Evolutionary conservation across 345 rosid species (phyloP), one percentile per base, ranked within the genome.

Genomic region (Euclidium syriacum): DNA sequence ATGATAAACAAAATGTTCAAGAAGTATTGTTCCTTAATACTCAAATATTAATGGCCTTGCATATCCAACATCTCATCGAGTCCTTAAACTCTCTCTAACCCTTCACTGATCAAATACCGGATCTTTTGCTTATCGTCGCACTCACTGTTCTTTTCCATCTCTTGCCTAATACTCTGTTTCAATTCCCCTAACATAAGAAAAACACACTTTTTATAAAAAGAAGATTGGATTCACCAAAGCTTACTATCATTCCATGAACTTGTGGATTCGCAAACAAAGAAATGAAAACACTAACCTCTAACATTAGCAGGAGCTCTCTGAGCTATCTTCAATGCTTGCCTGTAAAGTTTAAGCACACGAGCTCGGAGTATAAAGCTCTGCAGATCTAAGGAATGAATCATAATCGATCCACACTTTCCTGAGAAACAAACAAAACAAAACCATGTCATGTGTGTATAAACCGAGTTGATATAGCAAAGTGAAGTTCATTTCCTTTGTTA

Each of bases 311-410:
- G 96, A 68, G 98, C 90, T 81, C 85, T 75, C 18, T 73, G 75
- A 19, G 92, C 75, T 66, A 69, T 80, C 76, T 91, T 78, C 14
- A 92, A 77, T 1, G 94, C 91, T 72, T 82, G 89, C 60, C 96
- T 73, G 67, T 92, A 92, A 3, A 92, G 80, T 78, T 85, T 87
- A 68, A 92, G 78, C 52, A 83, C 96, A 64, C 91, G 81, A 59
- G 95, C 96, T 4, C 95, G 81, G 39, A 86, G 72, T 67, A 92
- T 80, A 59, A 89, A 92, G 73, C 80, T 87, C 84, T 85, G 95
- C 46, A 89, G 52, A 65, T 82, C 81, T 17, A 83, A 68, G 66
- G 84, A 50, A 25, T 55, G 71, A 73, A 66, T 77, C 91, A 86
- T 85, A 9, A n/a, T 68, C n/a, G n/a, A n/a, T n/a, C n/a, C n/a